These are phyloP conservation scores for Pilatotrama ljubarskyi DNA, from an alignment of 768 basidiomycete species.

Conservation along the genomic window DNA sequence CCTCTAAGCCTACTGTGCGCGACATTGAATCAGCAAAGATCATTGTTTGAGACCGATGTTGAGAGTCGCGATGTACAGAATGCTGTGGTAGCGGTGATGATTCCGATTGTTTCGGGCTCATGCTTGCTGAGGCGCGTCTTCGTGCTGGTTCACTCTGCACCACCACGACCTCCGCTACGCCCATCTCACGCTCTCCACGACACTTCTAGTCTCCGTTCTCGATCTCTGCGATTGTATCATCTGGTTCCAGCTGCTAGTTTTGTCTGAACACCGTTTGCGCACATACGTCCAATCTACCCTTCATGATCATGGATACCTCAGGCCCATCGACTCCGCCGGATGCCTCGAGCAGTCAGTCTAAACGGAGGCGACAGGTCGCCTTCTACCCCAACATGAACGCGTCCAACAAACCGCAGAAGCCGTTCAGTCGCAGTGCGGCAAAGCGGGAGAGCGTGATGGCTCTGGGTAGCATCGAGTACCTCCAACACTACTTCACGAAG, in stretches of 20 bases:
- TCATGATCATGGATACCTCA: conserved; percentile 15
- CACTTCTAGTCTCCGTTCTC: not conserved
- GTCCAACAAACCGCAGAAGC: conserved; percentile 72
- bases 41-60: not conserved
- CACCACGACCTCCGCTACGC: conserved; percentile 14
- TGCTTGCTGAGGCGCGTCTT: not conserved
- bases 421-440: conserved; percentile 87
- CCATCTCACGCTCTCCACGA: conserved; percentile 9
- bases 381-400: conserved; percentile 77
- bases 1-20: not conserved
- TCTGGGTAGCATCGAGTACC: conserved; percentile 92
- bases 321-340: conserved; percentile 6
- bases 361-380: conserved; percentile 66
- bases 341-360: conserved; percentile 27
- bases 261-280: not conserved
- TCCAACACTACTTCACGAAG: conserved; percentile 95
- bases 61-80: not conserved
- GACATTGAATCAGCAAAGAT: not conserved
- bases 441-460: conserved; percentile 94
- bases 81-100: conserved; percentile 5
- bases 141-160: conserved; percentile 14
- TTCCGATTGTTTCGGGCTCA: not conserved
- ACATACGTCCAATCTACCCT: conserved; percentile 1
- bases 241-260: not conserved
- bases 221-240: not conserved